These are phyloP conservation scores for Funneliformis caledonium DNA, from an alignment of 371 early-diverging fungal genomes.

Conservation along the genomic window DNA sequence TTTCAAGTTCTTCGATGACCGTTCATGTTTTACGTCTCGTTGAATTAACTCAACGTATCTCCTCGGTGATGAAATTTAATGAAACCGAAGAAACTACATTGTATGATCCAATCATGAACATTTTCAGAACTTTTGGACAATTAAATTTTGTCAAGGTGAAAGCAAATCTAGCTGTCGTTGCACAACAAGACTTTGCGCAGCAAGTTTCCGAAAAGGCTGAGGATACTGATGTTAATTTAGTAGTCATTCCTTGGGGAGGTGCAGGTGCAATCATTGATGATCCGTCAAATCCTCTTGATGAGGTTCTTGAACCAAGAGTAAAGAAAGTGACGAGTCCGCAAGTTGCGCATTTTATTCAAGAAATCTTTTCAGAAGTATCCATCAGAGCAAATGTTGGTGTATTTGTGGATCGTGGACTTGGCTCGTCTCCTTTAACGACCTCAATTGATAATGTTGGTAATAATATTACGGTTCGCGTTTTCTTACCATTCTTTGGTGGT, in stretches of 20 bases:
- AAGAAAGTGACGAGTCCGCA: conserved; percentile 45
- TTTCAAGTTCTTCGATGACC: conserved; percentile 6
- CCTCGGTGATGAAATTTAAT: conserved; percentile 72
- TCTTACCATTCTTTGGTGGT: conserved; percentile 68
- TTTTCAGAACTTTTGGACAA: conserved; percentile 74
- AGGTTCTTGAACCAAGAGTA: conserved; percentile 4
- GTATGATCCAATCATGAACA: conserved; percentile 73
- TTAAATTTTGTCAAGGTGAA: conserved; percentile 61
- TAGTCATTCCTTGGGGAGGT: conserved; percentile 55
- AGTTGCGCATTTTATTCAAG: conserved; percentile 54
- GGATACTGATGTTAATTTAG: conserved; percentile 47
- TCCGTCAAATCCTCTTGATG: background rate
- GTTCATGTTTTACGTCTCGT: conserved; percentile 70
- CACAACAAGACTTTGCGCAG: conserved; percentile 55
- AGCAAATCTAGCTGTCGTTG: conserved; percentile 46
- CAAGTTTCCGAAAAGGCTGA: conserved; percentile 52
- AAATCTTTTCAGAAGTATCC: conserved; percentile 47
- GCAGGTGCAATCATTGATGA: conserved; percentile 39
- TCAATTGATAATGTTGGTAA: conserved; percentile 8
- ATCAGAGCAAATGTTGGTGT: conserved; percentile 56
- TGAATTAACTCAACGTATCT: conserved; percentile 72
- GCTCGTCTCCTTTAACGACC: conserved; percentile 42
- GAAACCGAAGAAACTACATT: conserved; percentile 59
- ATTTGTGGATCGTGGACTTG: conserved; percentile 78
- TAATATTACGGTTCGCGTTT: conserved; percentile 41